phyloP scores from a whole-genome alignment of 768 basidiomycete species.

The Calocera viscosa region DNA sequence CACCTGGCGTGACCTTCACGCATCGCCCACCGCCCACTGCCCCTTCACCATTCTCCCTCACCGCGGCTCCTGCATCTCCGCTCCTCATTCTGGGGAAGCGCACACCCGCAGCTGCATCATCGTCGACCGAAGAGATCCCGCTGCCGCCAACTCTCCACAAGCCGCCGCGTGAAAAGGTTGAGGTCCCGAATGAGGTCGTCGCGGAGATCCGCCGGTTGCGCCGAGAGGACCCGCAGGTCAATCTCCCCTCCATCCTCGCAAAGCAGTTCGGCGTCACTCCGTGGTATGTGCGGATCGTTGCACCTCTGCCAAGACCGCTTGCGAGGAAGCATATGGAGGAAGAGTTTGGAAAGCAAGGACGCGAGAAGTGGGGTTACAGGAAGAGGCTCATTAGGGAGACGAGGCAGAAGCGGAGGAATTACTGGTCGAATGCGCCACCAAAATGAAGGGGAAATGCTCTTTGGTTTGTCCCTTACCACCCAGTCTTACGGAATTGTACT shows the following conservation, averaged over 20 bases:
- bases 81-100: constrained; percentile 31
- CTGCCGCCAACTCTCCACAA: background rate
- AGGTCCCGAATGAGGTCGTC: background rate
- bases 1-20: constrained; percentile 51
- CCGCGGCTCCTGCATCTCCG: constrained; percentile 57
- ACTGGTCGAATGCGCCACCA: background rate
- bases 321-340: background rate
- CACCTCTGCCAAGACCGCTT: background rate
- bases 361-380: background rate
- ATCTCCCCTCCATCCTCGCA: background rate
- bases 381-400: background rate
- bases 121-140: background rate
- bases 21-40: constrained; percentile 74
- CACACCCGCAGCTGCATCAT: background rate
- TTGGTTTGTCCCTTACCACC: too few species aligned
- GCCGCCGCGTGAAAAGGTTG: background rate
- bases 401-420: background rate
- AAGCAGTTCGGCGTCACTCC: background rate
- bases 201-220: background rate
- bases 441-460: too few species aligned
- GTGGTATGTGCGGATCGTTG: background rate
- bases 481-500: too few species aligned
- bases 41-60: constrained; percentile 59
- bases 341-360: background rate
- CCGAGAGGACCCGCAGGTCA: background rate